These are phyloP conservation scores for Gnomoniopsis sp. DNA, from an alignment of 2,329 filamentous ascomycete genomes.

Conservation along the genomic window DNA sequence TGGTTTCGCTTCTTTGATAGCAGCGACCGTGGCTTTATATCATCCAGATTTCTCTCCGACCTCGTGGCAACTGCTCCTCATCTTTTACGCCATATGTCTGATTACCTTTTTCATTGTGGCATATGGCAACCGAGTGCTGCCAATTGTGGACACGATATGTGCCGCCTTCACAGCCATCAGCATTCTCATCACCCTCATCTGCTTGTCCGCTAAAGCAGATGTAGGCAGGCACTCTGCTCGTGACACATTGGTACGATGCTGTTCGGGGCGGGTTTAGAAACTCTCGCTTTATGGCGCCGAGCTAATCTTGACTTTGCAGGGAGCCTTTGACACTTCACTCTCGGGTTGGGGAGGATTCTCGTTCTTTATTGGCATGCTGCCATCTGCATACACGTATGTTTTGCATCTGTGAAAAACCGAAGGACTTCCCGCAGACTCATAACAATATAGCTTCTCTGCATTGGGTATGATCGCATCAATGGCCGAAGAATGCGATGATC, in stretches of 20 bases:
- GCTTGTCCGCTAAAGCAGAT: constrained; percentile 51
- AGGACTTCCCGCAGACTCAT: neutral
- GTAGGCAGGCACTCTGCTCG: constrained; percentile 48
- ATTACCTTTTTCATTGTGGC: constrained; percentile 52
- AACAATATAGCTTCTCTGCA: constrained; percentile 43
- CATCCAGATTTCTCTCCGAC: constrained; percentile 49
- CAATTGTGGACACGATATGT: constrained; percentile 56
- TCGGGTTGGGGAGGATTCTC: constrained; percentile 58
- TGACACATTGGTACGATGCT: constrained; percentile 39
- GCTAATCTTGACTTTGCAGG: constrained; percentile 20
- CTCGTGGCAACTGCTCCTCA: constrained; percentile 56
- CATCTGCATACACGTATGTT: constrained; percentile 48
- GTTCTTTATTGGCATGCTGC: constrained; percentile 61
- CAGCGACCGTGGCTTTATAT: constrained; percentile 50
- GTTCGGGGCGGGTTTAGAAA: neutral
- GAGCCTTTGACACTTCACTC: constrained; percentile 52
- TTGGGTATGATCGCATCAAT: constrained; percentile 62
- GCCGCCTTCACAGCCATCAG: constrained; percentile 50
- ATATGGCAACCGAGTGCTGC: constrained; percentile 55
- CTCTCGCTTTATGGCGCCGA: neutral
- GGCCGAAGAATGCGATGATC: constrained; percentile 56
- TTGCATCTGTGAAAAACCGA: neutral
- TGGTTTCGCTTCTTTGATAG: constrained; percentile 51
- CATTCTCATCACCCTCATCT: constrained; percentile 56
- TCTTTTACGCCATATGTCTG: constrained; percentile 59